These are phyloP conservation scores for Cordyceps militaris DNA, from an alignment of 2,329 filamentous ascomycete genomes.

Conservation along the genomic window DNA sequence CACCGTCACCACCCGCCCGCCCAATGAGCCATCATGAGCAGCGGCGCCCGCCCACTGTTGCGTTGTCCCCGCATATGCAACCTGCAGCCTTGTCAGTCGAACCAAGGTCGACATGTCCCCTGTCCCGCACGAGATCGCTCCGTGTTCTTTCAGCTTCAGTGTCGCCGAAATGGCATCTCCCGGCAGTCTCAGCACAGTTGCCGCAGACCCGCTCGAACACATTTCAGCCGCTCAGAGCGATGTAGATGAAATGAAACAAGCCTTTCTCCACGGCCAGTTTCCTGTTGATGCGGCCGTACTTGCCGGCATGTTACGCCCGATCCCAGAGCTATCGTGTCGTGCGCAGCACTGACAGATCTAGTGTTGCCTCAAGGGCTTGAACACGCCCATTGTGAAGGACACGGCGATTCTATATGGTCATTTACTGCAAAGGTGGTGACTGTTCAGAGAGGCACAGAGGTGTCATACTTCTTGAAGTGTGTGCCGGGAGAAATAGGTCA, in stretches of 20 bases:
- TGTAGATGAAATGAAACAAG: background rate
- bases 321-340: background rate
- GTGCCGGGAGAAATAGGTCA: slow-evolving; percentile 13
- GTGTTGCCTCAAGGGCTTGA: background rate
- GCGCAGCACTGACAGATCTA: background rate
- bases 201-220: background rate
- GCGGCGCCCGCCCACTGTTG: background rate
- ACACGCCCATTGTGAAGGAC: background rate
- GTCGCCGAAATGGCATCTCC: background rate
- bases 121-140: too few relatives aligned
- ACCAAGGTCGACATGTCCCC: background rate
- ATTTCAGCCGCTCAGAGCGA: background rate
- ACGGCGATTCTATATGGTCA: background rate
- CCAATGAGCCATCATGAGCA: background rate
- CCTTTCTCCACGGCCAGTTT: background rate
- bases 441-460: background rate
- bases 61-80: background rate
- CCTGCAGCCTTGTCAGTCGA: background rate
- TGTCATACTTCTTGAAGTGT: background rate
- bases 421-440: background rate
- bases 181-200: background rate
- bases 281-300: background rate
- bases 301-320: background rate
- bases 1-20: too few relatives aligned
- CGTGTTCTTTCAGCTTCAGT: background rate